Evolutionary conservation across 2,329 filamentous ascomycete species (phyloP), one percentile per base, ranked within the genome.

Genomic region (Aureobasidium leucospermi): DNA sequence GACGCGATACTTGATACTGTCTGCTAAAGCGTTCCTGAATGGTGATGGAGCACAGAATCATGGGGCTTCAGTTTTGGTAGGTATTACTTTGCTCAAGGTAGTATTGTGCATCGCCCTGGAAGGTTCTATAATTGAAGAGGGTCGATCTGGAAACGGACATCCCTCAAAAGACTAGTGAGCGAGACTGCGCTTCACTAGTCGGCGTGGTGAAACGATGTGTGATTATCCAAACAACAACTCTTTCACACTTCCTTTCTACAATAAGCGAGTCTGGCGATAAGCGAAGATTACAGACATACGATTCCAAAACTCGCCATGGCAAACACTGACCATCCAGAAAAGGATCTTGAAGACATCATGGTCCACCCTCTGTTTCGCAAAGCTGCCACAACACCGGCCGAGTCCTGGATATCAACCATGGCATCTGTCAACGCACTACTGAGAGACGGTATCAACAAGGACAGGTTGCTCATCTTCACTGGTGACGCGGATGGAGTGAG

Each of bases 401-500:
- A 56, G 38, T 31, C 52, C n/a, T 56, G 52, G 52, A 16, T 56
- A 10, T 56, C 39, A 19, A 15, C 11, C 41, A 56, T 56, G 52
- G 52, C 52, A 11, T 45, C 41, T 6, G 16, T 46, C 55, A 48
- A 58, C 43, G 9, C 13, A 15, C 34, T 58, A 8, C 4, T 58
- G 7, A 41, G 13, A n/a, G 23, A 58, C 10, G 55, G 42, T 23
- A 39, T 39, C 16, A 32, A n/a, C 9, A 48, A 47, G 7, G 34
- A 29, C 13, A 29, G 15, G 16, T 19, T 58, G 16, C 55, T 58
- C 9, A 23, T 58, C 31, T 58, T 58, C 6, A 23, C 19, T 9
- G 55, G 43, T 7, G 55, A 41, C 31, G 55, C 55, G 8, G 42
- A 43, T 34, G 43, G 55, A 42, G 43, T 58, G n/a, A 41, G 9